These are phyloP conservation scores for Colletotrichum navitas DNA, from an alignment of 2,329 filamentous ascomycete species.

Conservation along the genomic window DNA sequence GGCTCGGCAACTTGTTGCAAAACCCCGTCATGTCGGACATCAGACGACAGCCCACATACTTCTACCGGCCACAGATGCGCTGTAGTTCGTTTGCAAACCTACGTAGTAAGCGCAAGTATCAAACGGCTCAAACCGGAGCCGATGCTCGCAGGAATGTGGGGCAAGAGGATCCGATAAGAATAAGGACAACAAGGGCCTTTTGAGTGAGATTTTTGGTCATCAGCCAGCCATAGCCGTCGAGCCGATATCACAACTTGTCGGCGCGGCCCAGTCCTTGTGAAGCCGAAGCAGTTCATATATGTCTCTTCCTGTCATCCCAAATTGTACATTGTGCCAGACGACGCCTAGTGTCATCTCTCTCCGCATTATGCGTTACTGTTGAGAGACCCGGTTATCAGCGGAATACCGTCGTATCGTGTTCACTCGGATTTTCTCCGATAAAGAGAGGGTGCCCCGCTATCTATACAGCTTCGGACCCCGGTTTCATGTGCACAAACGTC, in stretches of 20 bases:
- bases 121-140: neutral
- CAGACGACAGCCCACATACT: neutral
- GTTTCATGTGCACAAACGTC: neutral
- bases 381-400: neutral
- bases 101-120: neutral
- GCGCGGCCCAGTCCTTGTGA: neutral
- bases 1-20: neutral
- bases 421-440: conserved; percentile 31
- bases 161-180: conserved; percentile 24
- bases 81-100: neutral
- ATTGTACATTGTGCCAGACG: neutral
- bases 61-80: neutral
- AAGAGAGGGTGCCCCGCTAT: conserved; percentile 8
- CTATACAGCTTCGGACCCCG: neutral
- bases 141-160: conserved; percentile 25
- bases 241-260: conserved; percentile 16
- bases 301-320: neutral
- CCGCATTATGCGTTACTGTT: neutral
- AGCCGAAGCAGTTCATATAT: neutral
- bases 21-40: conserved; percentile 10
- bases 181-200: conserved; percentile 3
- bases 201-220: neutral
- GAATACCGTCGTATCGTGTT: conserved; percentile 20
- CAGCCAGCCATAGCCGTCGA: conserved; percentile 10
- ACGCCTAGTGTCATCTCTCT: neutral